These are phyloP conservation scores for Apiospora sp. DNA, from an alignment of 2,329 filamentous ascomycete genomes.

Conservation along the genomic window DNA sequence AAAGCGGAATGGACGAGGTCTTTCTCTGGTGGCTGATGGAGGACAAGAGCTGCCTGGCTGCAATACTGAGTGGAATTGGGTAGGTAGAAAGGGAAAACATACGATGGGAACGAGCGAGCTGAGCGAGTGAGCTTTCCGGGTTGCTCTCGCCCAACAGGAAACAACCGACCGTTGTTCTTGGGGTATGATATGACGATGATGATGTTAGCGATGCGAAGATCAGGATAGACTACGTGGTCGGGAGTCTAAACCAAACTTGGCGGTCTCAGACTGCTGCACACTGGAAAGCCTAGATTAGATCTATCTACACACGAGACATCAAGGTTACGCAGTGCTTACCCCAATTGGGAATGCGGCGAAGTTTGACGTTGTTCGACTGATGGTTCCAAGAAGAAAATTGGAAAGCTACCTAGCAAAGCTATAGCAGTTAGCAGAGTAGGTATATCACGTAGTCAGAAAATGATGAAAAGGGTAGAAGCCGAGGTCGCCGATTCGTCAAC, in stretches of 20 bases:
- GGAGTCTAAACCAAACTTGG: slow-evolving; percentile 1
- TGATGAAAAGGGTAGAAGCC: neutral
- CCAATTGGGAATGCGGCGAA: slow-evolving; percentile 11
- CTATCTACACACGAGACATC: neutral
- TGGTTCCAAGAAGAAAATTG: neutral
- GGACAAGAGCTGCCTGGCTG: neutral
- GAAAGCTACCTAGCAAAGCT: too few species aligned
- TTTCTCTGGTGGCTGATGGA: neutral
- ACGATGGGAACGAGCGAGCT: neutral
- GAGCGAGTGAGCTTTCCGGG: neutral
- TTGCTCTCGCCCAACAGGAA: slow-evolving; percentile 5
- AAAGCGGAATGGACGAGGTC: neutral
- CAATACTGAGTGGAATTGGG: neutral
- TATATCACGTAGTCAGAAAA: neutral
- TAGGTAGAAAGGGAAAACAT: neutral
- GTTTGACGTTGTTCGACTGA: neutral
- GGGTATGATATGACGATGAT: slow-evolving; percentile 14
- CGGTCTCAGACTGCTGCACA: neutral
- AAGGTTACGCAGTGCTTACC: slow-evolving; percentile 10
- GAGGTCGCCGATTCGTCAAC: slow-evolving; percentile 15
- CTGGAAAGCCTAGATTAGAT: slow-evolving; percentile 1
- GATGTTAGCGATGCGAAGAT: neutral
- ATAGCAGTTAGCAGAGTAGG: neutral
- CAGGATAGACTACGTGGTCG: neutral
- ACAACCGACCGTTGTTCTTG: neutral